Base-by-base conservation (phyloP, 2,329 filamentous ascomycete species). In the Fusarium chlamydosporum region DNA sequence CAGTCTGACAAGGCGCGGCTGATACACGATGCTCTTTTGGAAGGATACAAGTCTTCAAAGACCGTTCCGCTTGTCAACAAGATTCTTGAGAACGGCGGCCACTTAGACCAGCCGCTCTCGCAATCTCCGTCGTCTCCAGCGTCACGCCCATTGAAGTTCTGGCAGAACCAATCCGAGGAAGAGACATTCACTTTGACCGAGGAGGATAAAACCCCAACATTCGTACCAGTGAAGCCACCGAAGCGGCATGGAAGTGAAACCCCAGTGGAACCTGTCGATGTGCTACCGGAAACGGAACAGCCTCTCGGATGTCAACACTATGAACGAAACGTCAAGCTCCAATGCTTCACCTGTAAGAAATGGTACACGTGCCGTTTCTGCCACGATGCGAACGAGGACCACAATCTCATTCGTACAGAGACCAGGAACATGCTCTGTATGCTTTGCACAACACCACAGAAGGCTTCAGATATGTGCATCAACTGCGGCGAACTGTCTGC, bases 391-490 rank as follows among this genome's bases (percentile, higher is more conserved):
- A 86, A 83, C 10, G 93, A 97, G 74, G 89, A 93, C 71, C 93
- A 97, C 77, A 84, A 83, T 62, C 83, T 99, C 58, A 88, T 94
- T 72, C 89, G 96, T 52, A 90, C 89, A 72, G 91, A 92, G 72
- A 99, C 95, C 9, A 91, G 91, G 78, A 91, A 97, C 74, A 99
- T 99, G 96, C 86, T 99, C 7, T 99, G 96, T 79, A 99, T 99
- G 96, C 84, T 94, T 29, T 99, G 96, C 78, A 89, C 90, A 8
- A 93, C 91, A 57, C 91, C 96, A 3, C 96, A 99, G 74, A 88
- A 88, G 58, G 94, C 92, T 5, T 89, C 88, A 31, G 93, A 97
- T 67, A 85, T 88, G 52, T 99, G 96, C 78, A 84, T 86, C 51
- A 85, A 88, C 57, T 99, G 96, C 77, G 91, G 90, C 18, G 88